These are phyloP conservation scores for Saccharomycopsis vini DNA, from an alignment of 805 yeast species.

Conservation along the genomic window DNA sequence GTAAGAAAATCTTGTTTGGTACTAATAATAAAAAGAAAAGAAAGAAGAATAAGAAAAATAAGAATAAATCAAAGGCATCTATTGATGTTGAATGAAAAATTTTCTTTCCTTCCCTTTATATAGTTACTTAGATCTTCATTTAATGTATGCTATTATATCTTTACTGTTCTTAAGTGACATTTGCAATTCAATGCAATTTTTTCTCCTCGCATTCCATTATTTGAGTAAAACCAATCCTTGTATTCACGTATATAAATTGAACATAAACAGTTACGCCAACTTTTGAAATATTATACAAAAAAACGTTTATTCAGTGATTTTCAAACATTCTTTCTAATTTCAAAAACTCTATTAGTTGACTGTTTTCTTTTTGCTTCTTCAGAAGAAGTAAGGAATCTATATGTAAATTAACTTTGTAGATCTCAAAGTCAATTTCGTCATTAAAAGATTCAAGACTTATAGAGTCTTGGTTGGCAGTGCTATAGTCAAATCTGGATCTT, in stretches of 20 bases:
- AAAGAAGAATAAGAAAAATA: conserved; percentile 34
- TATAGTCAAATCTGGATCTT: neutral
- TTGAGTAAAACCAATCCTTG: too few species aligned
- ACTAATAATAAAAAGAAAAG: conserved; percentile 28
- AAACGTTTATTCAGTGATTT: neutral
- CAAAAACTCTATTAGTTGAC: conserved; percentile 13
- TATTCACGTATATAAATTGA: too few species aligned
- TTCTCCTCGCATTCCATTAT: too few species aligned
- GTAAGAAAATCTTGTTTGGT: conserved; percentile 50
- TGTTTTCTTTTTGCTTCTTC: conserved; percentile 7
- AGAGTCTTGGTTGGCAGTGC: neutral
- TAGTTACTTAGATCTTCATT: too few species aligned
- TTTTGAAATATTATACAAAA: neutral
- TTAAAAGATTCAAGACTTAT: neutral
- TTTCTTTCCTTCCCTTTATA: neutral
- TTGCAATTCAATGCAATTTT: too few species aligned
- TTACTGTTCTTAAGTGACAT: too few species aligned
- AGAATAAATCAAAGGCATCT: conserved; percentile 19
- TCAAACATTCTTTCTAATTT: conserved; percentile 16
- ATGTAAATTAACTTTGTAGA: conserved; percentile 8
- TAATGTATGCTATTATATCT: too few species aligned
- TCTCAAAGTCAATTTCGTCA: conserved; percentile 14
- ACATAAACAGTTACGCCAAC: too few species aligned
- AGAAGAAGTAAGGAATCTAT: conserved; percentile 7
- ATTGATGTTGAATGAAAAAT: conserved; percentile 13